A percentile compares a stretch with the other conserved stretches of the same genome.
These are phyloP conservation scores for Saccharomyces hybrid DNA, from an alignment of 1,139 yeast species.

Conservation along the genomic window DNA sequence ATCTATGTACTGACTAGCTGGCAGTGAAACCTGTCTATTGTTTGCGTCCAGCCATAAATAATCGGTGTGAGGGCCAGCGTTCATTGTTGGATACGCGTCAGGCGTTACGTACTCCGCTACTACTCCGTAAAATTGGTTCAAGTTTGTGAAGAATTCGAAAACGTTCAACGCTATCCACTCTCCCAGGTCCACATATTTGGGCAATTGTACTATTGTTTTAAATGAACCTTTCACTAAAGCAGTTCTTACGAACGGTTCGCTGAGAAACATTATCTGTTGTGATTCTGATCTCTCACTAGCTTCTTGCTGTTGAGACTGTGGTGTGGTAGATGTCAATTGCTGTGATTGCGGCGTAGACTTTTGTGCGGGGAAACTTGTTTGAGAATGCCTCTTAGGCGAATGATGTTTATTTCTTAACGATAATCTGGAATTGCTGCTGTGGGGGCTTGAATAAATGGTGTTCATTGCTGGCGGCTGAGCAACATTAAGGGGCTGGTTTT, in stretches of 20 bases:
- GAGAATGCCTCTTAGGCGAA: constrained; percentile 21
- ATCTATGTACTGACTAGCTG: constrained; percentile 90
- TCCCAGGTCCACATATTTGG: constrained; percentile 86
- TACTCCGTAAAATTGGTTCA: constrained; percentile 82
- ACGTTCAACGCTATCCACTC: constrained; percentile 95
- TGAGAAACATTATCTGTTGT: constrained; percentile 45
- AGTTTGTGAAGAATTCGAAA: constrained; percentile 79
- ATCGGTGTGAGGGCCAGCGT: constrained; percentile 87
- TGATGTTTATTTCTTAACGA: constrained; percentile 34
- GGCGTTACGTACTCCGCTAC: constrained; percentile 85
- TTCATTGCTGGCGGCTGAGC: constrained; percentile 14
- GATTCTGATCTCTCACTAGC: constrained; percentile 39
- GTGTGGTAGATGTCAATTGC: constrained; percentile 5
- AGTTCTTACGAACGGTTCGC: constrained; percentile 90
- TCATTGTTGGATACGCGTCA: constrained; percentile 87
- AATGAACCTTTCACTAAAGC: constrained; percentile 96
- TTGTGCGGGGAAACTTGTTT: constrained; percentile 10
- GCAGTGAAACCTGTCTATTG: constrained; percentile 71
- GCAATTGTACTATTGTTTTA: constrained; percentile 89
- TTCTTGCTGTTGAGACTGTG: constrained; percentile 18
- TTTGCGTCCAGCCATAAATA: constrained; percentile 84
- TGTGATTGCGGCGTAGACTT: constrained; percentile 8
- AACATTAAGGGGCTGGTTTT: constrained; percentile 14
- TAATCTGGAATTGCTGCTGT: constrained; percentile 32
- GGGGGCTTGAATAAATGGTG: constrained; percentile 27